Base-by-base conservation (phyloP, 768 basidiomycete genomes). In the Kwoniella bestiolae region DNA sequence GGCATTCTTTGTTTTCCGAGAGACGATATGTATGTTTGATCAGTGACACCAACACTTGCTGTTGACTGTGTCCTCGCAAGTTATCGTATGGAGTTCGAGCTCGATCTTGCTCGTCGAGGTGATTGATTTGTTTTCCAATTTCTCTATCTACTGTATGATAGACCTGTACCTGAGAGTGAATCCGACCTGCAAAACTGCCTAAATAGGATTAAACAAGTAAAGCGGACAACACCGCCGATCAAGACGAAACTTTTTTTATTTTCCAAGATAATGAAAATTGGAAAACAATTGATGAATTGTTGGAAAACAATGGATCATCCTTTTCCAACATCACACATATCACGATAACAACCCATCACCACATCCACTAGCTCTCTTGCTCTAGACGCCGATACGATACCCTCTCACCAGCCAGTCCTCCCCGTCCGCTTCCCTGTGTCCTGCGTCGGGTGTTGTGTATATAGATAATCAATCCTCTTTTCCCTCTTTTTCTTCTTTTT, bases 311-410 rank as follows among this genome's bases (percentile, higher is more conserved):
- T 16, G n/a, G 16, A 26, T 6, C 7, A n/a, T 51, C 49, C 26
- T 51, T 51, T 51, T 51, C 50, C 50, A 26, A 16, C 28, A 25
- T 25, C 46, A 49, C 46, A 49, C 46, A 25, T 21, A 51, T 51
- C 50, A 51, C 50, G 50, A 51, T 51, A 51, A 51, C 26, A 12
- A 51, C 8, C 49, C 3, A 11, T 16, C 14, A 14, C 26, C 5
- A 47, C 14, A 16, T 51, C 21, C 18, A 11, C n/a, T 25, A 21
- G 50, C 14, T 14, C 50, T 25, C 46, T 47, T 47, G n/a, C n/a
- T n/a, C 12, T 41, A 41, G 38, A 41, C 38, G 38, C 38, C 38
- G 38, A 41, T 41, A 41, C 18, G 12, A 41, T 41, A 18, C 18
- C 38, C 38, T 14, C 14, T 41, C 38, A 41, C 12, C 38, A 41